These are phyloP conservation scores for Calonectria montana DNA, from an alignment of 2,329 filamentous ascomycete species.

Conservation along the genomic window DNA sequence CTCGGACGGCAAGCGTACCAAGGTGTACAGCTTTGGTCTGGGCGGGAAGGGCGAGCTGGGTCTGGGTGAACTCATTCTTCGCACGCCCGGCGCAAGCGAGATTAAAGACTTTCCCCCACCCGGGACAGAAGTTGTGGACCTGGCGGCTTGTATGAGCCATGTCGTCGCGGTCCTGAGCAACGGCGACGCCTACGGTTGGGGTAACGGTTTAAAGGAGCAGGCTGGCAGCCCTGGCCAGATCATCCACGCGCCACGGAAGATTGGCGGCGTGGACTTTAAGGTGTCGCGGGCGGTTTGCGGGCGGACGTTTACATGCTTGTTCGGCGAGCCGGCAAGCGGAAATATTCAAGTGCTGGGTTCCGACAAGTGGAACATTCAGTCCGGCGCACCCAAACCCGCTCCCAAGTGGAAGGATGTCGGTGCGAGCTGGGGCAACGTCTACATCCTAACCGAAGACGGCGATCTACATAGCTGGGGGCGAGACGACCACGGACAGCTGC, in stretches of 20 bases:
- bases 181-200: conserved; percentile 89
- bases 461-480: conserved; percentile 81
- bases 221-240: conserved; percentile 70
- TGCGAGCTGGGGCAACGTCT: conserved; percentile 86
- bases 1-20: conserved; percentile 53
- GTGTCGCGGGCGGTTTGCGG: conserved; percentile 79
- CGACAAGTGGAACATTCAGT: conserved; percentile 77
- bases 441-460: conserved; percentile 72
- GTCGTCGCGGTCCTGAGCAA: conserved; percentile 78
- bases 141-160: conserved; percentile 83
- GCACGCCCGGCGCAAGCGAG: conserved; percentile 58
- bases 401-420: conserved; percentile 74
- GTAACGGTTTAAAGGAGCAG: conserved; percentile 87
- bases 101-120: conserved; percentile 74
- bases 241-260: conserved; percentile 69
- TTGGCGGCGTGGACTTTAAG: conserved; percentile 70
- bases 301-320: conserved; percentile 84
- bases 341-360: conserved; percentile 76
- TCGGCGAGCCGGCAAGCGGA: conserved; percentile 66
- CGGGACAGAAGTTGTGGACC: conserved; percentile 67
- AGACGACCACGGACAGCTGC: conserved; percentile 85
- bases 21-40: conserved; percentile 72
- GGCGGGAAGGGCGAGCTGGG: conserved; percentile 81
- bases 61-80: conserved; percentile 64
- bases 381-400: conserved; percentile 63